These are phyloP conservation scores for Phragmites australis DNA, from an alignment of 176 grass and related monocot species.

Conservation along the genomic window DNA sequence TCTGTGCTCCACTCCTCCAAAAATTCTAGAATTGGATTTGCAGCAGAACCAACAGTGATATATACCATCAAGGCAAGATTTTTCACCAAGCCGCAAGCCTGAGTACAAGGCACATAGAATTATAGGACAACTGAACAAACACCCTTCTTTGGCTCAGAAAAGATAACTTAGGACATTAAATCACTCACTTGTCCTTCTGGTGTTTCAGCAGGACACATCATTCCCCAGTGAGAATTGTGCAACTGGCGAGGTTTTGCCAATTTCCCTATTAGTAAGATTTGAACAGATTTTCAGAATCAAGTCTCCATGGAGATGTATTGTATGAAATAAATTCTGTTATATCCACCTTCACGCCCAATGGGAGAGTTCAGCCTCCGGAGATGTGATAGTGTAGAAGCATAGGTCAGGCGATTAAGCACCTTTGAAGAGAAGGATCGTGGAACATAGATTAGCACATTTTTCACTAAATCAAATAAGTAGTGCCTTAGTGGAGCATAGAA, in stretches of 20 bases:
- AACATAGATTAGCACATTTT: conserved; percentile 12
- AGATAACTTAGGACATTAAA: background rate
- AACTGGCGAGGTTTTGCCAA: conserved; percentile 93
- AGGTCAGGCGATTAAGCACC: conserved; percentile 98
- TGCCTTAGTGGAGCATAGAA: background rate
- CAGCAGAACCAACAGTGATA: conserved; percentile 94
- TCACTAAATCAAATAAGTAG: conserved; percentile 24
- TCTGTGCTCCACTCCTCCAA: conserved; percentile 99
- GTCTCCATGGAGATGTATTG: background rate
- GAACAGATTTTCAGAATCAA: background rate
- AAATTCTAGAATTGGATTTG: conserved; percentile 99
- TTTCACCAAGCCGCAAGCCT: conserved; percentile 99
- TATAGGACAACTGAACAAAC: conserved; percentile 17
- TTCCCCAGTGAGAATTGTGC: conserved; percentile 99
- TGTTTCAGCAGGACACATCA: conserved; percentile 99
- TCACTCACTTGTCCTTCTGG: conserved; percentile 84
- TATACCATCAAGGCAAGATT: conserved; percentile 98
- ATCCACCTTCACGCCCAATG: conserved; percentile 94
- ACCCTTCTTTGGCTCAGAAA: background rate
- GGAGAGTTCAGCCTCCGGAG: conserved; percentile 97
- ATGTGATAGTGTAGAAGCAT: conserved; percentile 98
- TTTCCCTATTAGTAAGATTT: conserved; percentile 68
- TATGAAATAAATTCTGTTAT: conserved; percentile 12
- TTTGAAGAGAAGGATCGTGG: conserved; percentile 31
- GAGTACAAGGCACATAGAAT: conserved; percentile 29